Evolutionary conservation across 331 rosid species (phyloP), one percentile per base, ranked within the genome.

Genomic region (Rosa hybrid): DNA sequence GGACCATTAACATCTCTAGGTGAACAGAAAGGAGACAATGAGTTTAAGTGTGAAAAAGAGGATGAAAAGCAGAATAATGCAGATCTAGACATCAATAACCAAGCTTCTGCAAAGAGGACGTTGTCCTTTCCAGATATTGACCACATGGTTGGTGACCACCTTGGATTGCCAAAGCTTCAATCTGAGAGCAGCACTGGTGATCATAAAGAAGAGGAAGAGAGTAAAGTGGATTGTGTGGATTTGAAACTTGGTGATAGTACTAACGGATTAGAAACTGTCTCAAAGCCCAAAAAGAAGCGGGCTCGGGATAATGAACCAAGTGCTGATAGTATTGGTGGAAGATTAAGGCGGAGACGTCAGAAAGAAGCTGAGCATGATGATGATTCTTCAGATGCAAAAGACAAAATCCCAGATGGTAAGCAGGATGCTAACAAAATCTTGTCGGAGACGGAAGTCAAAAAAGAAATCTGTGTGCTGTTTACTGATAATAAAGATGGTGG

Each of bases 81-180:
- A 64, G 68, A 71, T 82, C 54, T 27, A 27, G 79, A 25, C 41
- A 25, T 39, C 20, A 65, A 53, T 60, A 72, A 53, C 10, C 86
- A 80, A 71, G 81, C 81, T 80, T 84, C 82, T 16, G 86, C 80
- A 49, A 86, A 85, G 84, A 87, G 85, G 74, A 85, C 72, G 10
- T 78, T 91, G 85, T 78, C 71, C 79, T 88, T 88, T 68, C 78
- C 85, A 70, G 85, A 74, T 51, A 50, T 57, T 38, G 79, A 79
- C 63, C 59, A 70, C 72, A 74, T 44, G 73, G 75, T 80, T 81
- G 81, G 75, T 64, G 76, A 75, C 21, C 74, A 3, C 38, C 72
- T 25, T 49, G 71, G 54, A 69, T 79, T 34, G 23, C 42, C 83
- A 76, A 80, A 70, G 45, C 54, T 39, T 18, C 67, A 62, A 11